Base-by-base conservation (phyloP, 2,329 filamentous ascomycete genomes). In the Alternaria hordeiaustralica region DNA sequence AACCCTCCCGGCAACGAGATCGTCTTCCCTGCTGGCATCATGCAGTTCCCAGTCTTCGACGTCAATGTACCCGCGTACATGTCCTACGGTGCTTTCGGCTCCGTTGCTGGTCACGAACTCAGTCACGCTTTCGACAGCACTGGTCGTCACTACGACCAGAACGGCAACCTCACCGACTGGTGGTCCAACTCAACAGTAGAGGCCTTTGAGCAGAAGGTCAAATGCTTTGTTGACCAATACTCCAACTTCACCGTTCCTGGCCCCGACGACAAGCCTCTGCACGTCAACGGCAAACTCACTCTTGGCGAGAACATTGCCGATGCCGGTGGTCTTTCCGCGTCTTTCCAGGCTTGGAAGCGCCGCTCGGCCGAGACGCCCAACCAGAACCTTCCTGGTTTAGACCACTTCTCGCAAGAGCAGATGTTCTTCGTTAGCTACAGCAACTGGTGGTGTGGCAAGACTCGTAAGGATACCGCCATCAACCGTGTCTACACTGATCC, bases 261-360 rank as follows among this genome's bases (percentile, higher is more conserved):
- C 0, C 82, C 87, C 11, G 84, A 89, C 41, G 86, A 83, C 2
- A 85, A 87, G 64, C 81, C 84, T 5, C 80, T 90, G 0, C 85
- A 89, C 64, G 86, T 92, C 59, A 88, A 90, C 62, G 90, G 90
- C 10, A 81, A 81, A 23, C 81, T 88, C 13, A 92, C 90, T 0
- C 80, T 92, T 2, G 88, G 87, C 20, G 90, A 92, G 79, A 92
- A 92, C 72, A 89, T 92, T 71, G 89, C 90, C 2, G 90, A 92
- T 75, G 88, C 90, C 1, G 90, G 89, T 15, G 90, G 90, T 13
- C 74, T 92, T 0, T 83, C 85, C 8, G 87, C 89, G 0, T 84
- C 89, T 0, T 92, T 87, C 73, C 82, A 85, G 23, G 89, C 89
- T 0, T 93, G 90, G 90, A 86, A 88, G 74, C 86, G 85, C 66